A percentile compares a stretch with the other conserved stretches of the same genome.
Evolutionary conservation across 2,329 filamentous ascomycete genomes (phyloP).

Genomic region (Penicillium sclerotigenum): DNA sequence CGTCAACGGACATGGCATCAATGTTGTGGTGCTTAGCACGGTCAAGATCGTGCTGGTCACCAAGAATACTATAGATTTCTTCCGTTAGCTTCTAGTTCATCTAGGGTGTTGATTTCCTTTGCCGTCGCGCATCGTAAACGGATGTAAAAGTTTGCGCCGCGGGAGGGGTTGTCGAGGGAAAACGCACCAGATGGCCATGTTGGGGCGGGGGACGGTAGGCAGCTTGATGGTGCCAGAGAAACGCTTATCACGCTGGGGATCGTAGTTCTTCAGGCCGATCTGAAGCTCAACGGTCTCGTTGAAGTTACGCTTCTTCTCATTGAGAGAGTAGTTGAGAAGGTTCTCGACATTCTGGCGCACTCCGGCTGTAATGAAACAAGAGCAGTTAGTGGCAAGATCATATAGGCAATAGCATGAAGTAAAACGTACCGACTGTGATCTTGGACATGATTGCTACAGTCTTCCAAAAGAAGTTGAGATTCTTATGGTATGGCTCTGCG

Average conservation of each 20-base stretch:
- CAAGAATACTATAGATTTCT: slow-evolving; percentile 63
- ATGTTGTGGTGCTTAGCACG: slow-evolving; percentile 99
- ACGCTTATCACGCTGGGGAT: slow-evolving; percentile 99
- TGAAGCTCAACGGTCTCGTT: slow-evolving; percentile 80
- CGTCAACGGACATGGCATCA: slow-evolving; percentile 96
- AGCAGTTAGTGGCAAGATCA: slow-evolving; percentile 13
- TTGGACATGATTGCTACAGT: slow-evolving; percentile 65
- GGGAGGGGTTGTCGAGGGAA: not conserved
- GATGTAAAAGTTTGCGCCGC: not conserved
- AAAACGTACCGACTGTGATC: slow-evolving; percentile 55
- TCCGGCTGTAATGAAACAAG: slow-evolving; percentile 59
- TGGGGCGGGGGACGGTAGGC: slow-evolving; percentile 83
- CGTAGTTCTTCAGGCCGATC: slow-evolving; percentile 98
- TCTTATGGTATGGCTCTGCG: slow-evolving; percentile 72
- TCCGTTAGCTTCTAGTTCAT: not conserved
- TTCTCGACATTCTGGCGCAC: slow-evolving; percentile 92
- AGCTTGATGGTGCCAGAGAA: slow-evolving; percentile 99
- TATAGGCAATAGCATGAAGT: not conserved
- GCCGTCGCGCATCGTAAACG: not conserved
- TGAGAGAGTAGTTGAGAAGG: slow-evolving; percentile 89
- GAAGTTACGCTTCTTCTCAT: slow-evolving; percentile 98
- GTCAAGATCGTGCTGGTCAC: slow-evolving; percentile 98
- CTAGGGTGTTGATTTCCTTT: not conserved
- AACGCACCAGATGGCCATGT: slow-evolving; percentile 77
- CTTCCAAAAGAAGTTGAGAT: slow-evolving; percentile 71